These are phyloP conservation scores for Malassezia equina DNA, from an alignment of 1,284 basidiomycete species.

Conservation along the genomic window DNA sequence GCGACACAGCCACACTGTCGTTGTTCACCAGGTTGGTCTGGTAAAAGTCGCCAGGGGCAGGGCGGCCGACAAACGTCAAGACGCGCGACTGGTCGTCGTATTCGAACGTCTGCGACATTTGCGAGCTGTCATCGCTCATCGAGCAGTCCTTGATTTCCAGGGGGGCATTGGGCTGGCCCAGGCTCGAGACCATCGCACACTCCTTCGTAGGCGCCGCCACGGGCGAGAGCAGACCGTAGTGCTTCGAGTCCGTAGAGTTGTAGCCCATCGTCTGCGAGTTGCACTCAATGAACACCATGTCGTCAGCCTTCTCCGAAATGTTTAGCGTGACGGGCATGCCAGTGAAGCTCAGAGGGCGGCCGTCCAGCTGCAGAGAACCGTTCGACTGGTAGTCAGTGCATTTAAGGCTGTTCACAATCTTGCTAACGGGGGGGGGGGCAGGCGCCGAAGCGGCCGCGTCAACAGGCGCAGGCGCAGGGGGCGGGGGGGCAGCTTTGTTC, in stretches of 20 bases:
- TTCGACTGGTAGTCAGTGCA: slow-evolving; percentile 5
- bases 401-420: slow-evolving; percentile 9
- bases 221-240: slow-evolving; percentile 12
- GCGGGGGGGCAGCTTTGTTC: neutral
- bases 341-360: neutral
- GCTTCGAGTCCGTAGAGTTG: neutral
- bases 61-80: neutral
- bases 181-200: slow-evolving; percentile 1
- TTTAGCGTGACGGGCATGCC: neutral
- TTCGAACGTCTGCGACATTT: slow-evolving; percentile 12
- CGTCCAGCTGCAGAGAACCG: neutral
- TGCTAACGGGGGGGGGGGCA: neutral
- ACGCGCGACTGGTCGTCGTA: slow-evolving; percentile 4
- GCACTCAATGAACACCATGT: slow-evolving; percentile 14
- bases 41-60: slow-evolving; percentile 1
- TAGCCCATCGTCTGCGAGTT: neutral
- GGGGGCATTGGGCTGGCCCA: slow-evolving; percentile 2
- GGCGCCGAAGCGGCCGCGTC: neutral
- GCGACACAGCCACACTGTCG: slow-evolving; percentile 6
- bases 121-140: slow-evolving; percentile 12
- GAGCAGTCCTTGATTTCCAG: slow-evolving; percentile 6
- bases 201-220: neutral
- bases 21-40: slow-evolving; percentile 1
- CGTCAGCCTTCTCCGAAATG: neutral
- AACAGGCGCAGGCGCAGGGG: neutral